Evolutionary conservation across 1,284 basidiomycete genomes (phyloP).

Genomic region (Coniophora puteana): DNA sequence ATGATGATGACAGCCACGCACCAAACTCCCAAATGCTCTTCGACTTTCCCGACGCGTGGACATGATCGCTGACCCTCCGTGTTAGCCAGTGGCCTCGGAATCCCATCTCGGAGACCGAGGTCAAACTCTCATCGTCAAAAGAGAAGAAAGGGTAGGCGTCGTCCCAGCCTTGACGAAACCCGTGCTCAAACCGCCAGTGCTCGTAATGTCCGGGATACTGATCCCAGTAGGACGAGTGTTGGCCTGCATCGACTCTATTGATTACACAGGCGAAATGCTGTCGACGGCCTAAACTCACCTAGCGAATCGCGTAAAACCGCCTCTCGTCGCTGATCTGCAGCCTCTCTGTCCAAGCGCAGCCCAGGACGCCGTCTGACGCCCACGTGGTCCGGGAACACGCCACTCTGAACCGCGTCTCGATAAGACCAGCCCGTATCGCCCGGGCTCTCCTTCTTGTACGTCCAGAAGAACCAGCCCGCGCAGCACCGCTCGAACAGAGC

Average conservation of each 20-base stretch:
- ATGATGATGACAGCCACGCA: constrained; percentile 21
- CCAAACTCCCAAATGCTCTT: constrained; percentile 61
- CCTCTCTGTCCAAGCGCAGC: constrained; percentile 17
- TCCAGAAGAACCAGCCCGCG: constrained; percentile 88
- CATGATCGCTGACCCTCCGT: constrained; percentile 44
- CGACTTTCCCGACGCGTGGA: constrained; percentile 33
- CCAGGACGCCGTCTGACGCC: constrained; percentile 29
- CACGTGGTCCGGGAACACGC: constrained; percentile 56
- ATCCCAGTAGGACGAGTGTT: constrained; percentile 59
- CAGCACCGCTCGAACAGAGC: constrained; percentile 63
- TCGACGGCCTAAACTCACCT: constrained; percentile 28
- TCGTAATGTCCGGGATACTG: constrained; percentile 50
- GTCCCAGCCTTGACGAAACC: constrained; percentile 69
- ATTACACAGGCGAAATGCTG: not conserved
- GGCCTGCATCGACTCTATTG: constrained; percentile 31
- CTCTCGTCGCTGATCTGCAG: constrained; percentile 30
- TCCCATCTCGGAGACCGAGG: constrained; percentile 50
- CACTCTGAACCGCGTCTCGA: constrained; percentile 61
- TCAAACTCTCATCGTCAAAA: constrained; percentile 14
- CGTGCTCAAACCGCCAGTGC: constrained; percentile 64
- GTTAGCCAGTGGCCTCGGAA: constrained; percentile 59
- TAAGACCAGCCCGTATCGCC: constrained; percentile 81
- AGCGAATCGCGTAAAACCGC: constrained; percentile 34
- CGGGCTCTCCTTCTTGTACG: constrained; percentile 70
- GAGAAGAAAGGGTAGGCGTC: constrained; percentile 59